A percentile compares a stretch with the other conserved stretches of the same genome.
These are phyloP conservation scores for Neurospora sp. DNA, from an alignment of 495 filamentous ascomycete species.

Conservation along the genomic window DNA sequence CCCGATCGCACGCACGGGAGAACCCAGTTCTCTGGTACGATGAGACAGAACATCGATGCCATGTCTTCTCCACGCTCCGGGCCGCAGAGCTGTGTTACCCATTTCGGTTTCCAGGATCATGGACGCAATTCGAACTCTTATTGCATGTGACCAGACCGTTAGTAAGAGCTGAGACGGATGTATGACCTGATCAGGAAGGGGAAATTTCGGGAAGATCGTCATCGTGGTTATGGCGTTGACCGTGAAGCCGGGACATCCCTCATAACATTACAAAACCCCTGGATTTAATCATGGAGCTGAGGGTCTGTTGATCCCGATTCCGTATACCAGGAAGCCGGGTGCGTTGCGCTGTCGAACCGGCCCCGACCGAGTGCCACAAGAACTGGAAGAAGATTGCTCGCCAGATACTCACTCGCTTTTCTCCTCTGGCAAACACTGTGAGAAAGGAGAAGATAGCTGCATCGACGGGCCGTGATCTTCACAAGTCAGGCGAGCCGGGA, in stretches of 20 bases:
- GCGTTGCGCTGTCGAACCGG: background rate
- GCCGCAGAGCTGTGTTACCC: background rate
- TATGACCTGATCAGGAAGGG: background rate
- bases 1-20: background rate
- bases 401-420: background rate
- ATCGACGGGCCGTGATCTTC: constrained; percentile 34
- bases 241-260: background rate
- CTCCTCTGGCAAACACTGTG: background rate
- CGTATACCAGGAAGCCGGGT: background rate
- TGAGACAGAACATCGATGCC: background rate
- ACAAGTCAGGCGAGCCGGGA: background rate
- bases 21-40: background rate
- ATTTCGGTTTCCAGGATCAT: background rate
- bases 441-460: constrained; percentile 11
- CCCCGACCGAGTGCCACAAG: background rate
- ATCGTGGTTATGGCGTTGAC: background rate
- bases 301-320: background rate
- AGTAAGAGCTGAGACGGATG: background rate
- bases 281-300: background rate
- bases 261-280: background rate
- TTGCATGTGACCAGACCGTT: background rate
- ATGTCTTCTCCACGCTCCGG: background rate
- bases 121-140: background rate
- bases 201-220: background rate
- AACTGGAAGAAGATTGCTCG: background rate